Evolutionary conservation across 2,329 filamentous ascomycete species (phyloP).

Genomic region (Fusarium anguioides): DNA sequence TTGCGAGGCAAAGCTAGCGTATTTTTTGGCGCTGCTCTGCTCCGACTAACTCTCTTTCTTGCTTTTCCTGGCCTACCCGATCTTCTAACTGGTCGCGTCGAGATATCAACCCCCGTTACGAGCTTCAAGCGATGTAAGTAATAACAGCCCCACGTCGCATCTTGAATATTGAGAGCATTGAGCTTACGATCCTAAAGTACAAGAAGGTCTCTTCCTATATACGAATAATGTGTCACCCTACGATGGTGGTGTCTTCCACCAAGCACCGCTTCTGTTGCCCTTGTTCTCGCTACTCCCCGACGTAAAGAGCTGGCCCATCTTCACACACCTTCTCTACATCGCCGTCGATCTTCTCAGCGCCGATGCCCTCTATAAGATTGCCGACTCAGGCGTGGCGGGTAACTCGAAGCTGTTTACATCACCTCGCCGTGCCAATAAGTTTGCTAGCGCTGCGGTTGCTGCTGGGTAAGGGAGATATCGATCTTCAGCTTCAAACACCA

Average conservation of each 20-base stretch:
- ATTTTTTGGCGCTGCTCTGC: conserved; percentile 78
- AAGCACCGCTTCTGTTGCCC: conserved; percentile 90
- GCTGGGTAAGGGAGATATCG: conserved; percentile 70
- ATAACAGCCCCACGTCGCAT: conserved; percentile 20
- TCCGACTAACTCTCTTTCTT: conserved; percentile 83
- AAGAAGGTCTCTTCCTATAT: conserved; percentile 96
- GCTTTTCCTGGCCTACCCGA: conserved; percentile 86
- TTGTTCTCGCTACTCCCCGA: conserved; percentile 90
- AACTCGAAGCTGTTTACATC: conserved; percentile 83
- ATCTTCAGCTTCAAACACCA: not conserved
- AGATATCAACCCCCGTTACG: conserved; percentile 95
- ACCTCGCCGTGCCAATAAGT: conserved; percentile 77
- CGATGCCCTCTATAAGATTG: conserved; percentile 80
- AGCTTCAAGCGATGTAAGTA: conserved; percentile 94
- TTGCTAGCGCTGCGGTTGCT: conserved; percentile 79
- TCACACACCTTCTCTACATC: conserved; percentile 84
- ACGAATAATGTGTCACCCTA: conserved; percentile 97
- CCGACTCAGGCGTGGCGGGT: conserved; percentile 81
- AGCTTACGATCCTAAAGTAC: conserved; percentile 51
- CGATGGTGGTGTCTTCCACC: conserved; percentile 85
- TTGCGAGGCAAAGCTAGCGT: conserved; percentile 63
- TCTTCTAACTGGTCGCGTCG: conserved; percentile 88
- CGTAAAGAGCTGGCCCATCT: conserved; percentile 72
- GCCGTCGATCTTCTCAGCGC: conserved; percentile 85
- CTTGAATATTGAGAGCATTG: not conserved